These are phyloP conservation scores for Orychophragmus violaceus DNA, from an alignment of 345 rosid species.

Conservation along the genomic window DNA sequence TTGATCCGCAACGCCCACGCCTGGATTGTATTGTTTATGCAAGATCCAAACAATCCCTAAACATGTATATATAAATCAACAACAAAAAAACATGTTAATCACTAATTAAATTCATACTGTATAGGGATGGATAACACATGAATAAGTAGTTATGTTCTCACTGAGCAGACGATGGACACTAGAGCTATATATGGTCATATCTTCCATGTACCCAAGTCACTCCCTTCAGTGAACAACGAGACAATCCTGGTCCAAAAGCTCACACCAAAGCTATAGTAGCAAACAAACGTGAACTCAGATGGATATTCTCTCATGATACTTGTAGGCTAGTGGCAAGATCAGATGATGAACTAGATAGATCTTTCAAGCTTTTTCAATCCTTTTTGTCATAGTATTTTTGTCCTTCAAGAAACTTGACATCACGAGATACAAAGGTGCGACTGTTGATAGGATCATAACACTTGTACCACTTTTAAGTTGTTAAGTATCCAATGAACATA, in stretches of 20 bases:
- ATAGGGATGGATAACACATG: not conserved
- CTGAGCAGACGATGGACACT: conserved; percentile 72
- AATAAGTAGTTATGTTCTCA: conserved; percentile 32
- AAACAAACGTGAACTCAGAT: conserved; percentile 67
- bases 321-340: no score
- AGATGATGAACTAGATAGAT: no score
- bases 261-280: conserved; percentile 64
- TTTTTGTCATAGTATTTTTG: no score
- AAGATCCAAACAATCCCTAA: conserved; percentile 65
- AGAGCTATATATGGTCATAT: conserved; percentile 48
- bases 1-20: conserved; percentile 56
- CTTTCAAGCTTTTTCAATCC: no score
- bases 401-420: no score
- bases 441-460: no score
- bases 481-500: no score
- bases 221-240: conserved; percentile 44
- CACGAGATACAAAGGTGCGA: no score
- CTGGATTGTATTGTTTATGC: conserved; percentile 46
- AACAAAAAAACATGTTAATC: no score
- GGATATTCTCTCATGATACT: conserved; percentile 90
- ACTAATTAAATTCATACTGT: not conserved
- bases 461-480: no score
- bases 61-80: no score
- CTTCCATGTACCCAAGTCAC: conserved; percentile 52
- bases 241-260: conserved; percentile 55